These are phyloP conservation scores for Leccinum fallax DNA, from an alignment of 1,284 basidiomycete species.

Conservation along the genomic window DNA sequence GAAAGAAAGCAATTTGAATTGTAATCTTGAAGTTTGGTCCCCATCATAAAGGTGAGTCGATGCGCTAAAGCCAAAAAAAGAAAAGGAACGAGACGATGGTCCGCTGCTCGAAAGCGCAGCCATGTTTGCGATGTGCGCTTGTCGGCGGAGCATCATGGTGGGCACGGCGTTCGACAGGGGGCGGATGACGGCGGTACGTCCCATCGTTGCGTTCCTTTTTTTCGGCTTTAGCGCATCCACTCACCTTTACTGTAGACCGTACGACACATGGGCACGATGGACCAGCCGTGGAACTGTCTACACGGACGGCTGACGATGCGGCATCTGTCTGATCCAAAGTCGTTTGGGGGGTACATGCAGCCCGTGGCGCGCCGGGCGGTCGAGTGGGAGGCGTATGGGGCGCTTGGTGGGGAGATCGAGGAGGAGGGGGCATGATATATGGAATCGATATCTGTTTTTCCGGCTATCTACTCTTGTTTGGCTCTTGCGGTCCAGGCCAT, in stretches of 20 bases:
- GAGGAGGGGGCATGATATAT: not conserved
- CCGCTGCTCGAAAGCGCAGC: no score
- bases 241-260: slow-evolving; percentile 60
- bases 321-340: slow-evolving; percentile 53
- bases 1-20: no score
- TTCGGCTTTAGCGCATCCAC: not conserved
- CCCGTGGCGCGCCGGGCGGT: not conserved
- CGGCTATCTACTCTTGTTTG: not conserved
- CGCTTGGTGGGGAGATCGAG: not conserved
- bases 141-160: slow-evolving; percentile 95
- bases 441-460: not conserved
- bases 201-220: not conserved
- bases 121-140: slow-evolving; percentile 95
- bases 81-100: no score
- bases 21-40: no score
- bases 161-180: slow-evolving; percentile 77
- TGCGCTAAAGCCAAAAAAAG: no score
- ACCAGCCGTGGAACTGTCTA: slow-evolving; percentile 98
- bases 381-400: no score
- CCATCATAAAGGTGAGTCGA: no score
- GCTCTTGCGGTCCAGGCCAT: not conserved
- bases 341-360: slow-evolving; percentile 31
- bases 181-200: slow-evolving; percentile 80
- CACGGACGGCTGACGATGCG: slow-evolving; percentile 97
- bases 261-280: slow-evolving; percentile 92